Base-by-base conservation (phyloP, 192 early-diverging fungal species). In the Dissophora ornata region DNA sequence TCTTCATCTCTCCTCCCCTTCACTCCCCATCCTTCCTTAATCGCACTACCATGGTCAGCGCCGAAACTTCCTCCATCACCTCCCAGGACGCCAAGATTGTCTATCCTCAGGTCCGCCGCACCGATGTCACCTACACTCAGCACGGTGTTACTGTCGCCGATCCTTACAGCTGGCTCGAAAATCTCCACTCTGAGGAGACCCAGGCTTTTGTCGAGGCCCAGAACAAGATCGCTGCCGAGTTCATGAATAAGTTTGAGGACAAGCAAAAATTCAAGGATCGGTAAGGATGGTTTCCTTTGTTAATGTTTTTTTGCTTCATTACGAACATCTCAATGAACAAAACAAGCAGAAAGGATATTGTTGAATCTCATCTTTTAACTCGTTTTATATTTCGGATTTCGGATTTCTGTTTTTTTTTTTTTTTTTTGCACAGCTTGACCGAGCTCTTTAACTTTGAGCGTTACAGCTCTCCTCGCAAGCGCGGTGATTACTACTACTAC, bases 141-240 rank as follows among this genome's bases (percentile, higher is more conserved):
- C 80, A 85, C 21, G 86, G 85, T 12, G 22, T 28, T 38, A 56
- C 56, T 0, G 79, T 88, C 29, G 59, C 69, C n/a, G 90, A 91
- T 42, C 89, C 87, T 40, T 90, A 88, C 77, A 73, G 85, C 30
- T 89, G 87, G 87, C 79, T 93, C 30, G 91, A 93, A 62, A 86
- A 90, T 57, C 88, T 89, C n/a, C 82, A 89, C 40, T 65, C 81
- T 1, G 69, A 80, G 41, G 84, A 91, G 63, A 93, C 90, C 56
- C 74, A 86, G 68, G 63, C 69, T 3, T 93, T 91, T 78, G 84
- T 92, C 18, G 75, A 88, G n/a, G 84, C 73, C 18, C 90, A 93
- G 62, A 86, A 86, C 67, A 57, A 71, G 69, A 19, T 91, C 29
- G 65, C 83, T 16, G 59, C 56, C 44, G 71, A 81, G 34, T 85